These are phyloP conservation scores for Yarrowia osloensis DNA, from an alignment of 805 yeast species.

Conservation along the genomic window DNA sequence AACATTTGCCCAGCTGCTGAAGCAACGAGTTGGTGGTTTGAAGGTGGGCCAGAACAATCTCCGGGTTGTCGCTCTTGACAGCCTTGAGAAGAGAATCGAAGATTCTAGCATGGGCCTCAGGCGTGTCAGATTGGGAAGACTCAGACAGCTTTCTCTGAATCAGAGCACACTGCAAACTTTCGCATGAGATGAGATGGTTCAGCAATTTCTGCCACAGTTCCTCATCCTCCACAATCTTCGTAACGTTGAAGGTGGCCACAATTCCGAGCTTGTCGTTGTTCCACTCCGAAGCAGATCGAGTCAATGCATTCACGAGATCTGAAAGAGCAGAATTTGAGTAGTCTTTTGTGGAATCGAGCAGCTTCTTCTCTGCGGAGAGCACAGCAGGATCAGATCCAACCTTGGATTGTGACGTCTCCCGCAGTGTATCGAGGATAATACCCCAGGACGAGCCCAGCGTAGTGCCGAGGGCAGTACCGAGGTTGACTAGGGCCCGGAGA, in stretches of 20 bases:
- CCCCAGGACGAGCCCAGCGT: slow-evolving; percentile 69
- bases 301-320: slow-evolving; percentile 49
- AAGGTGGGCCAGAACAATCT: slow-evolving; percentile 16
- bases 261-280: slow-evolving; percentile 20
- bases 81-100: slow-evolving; percentile 16
- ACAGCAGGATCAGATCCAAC: slow-evolving; percentile 22
- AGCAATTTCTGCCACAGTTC: slow-evolving; percentile 9
- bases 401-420: slow-evolving; percentile 7
- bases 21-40: slow-evolving; percentile 8
- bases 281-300: slow-evolving; percentile 17
- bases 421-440: slow-evolving; percentile 56
- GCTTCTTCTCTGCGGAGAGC: slow-evolving; percentile 44
- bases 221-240: slow-evolving; percentile 18
- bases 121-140: neutral
- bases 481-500: slow-evolving; percentile 72
- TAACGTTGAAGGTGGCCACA: slow-evolving; percentile 6
- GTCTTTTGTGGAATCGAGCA: slow-evolving; percentile 61
- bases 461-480: slow-evolving; percentile 82
- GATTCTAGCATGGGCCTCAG: neutral
- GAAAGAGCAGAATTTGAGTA: slow-evolving; percentile 56
- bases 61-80: slow-evolving; percentile 6
- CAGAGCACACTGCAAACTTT: slow-evolving; percentile 15
- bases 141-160: slow-evolving; percentile 14
- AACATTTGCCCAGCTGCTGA: slow-evolving; percentile 61
- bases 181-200: slow-evolving; percentile 1